Base-by-base conservation (phyloP, 2,329 filamentous ascomycete genomes). In the Aspergillus hortae region DNA sequence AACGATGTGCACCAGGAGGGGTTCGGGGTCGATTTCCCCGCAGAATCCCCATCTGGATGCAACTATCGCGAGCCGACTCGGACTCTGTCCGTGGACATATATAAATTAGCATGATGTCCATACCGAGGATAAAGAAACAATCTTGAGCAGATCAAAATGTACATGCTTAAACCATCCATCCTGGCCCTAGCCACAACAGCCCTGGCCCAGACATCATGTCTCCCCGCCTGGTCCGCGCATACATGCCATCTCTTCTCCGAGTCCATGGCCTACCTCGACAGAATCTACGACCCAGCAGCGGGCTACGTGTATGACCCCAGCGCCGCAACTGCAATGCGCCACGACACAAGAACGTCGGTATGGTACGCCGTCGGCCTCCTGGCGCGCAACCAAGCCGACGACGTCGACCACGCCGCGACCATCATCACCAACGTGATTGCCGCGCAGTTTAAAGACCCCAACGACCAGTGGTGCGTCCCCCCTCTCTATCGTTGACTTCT, bases 301-400 rank as follows among this genome's bases (percentile, higher is more conserved):
- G 59, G 53, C 14, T 82, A 81, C 62, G 73, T 78, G 42, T 74
- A 80, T 36, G 80, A 52, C 0, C 56, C 54, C 4, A 48, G 51
- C 5, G 56, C 53, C 1, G 56, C 54, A 0, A 67, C 82, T 6
- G 71, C 76, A 2, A 17, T 49, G 40, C 47, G 47, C 6, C 81
- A 85, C 53, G 80, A 83, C 42, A 85, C 81, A 0, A 74, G 81
- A 48, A 77, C 75, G 41, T 81, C 80, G 0, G 74, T 74, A 0
- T 85, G 83, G 82, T 85, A 85, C 62, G 80, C 80, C 0, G 71
- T 80, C 4, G 82, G 82, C 0, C 70, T 86, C 3, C 65, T 85
- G 19, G 80, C 80, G 12, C 73, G 82, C 2, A 82, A 85, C 57
- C 53, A 76, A 12, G 74, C 71, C 14, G 66, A 70, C 19, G 81